Conservation (phyloP, 208 protist species). For the Acanthamoeba culbertsoni region DNA sequence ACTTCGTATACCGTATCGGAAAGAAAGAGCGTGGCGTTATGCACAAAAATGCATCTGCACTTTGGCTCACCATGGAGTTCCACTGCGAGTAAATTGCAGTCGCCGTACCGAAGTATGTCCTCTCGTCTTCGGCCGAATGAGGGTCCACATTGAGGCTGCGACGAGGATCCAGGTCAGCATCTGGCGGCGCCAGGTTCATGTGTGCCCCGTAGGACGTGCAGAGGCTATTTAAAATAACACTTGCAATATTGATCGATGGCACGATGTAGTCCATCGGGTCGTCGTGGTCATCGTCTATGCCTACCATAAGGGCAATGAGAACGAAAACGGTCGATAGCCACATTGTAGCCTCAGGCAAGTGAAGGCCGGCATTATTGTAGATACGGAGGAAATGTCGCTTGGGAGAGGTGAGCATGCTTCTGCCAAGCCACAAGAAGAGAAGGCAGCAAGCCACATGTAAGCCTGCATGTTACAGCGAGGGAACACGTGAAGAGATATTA, state of each 20-base stretch:
- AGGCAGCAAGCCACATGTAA: background rate
- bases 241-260: background rate
- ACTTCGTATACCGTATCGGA: background rate
- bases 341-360: background rate
- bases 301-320: background rate
- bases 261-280: background rate
- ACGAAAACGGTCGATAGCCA: background rate
- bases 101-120: no score
- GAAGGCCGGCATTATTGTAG: background rate
- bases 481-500: background rate
- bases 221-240: background rate
- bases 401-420: background rate
- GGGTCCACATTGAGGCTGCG: no score
- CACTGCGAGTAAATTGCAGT: no score
- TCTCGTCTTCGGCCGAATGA: no score
- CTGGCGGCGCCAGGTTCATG: background rate
- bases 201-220: background rate
- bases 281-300: background rate
- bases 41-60: background rate
- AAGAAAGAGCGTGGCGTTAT: background rate
- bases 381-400: background rate
- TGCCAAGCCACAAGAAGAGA: background rate
- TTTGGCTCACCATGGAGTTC: background rate
- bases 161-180: no score
- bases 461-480: background rate